Evolutionary conservation across 805 yeast species (phyloP).

Genomic region (Cyberlindnera mycetangii): DNA sequence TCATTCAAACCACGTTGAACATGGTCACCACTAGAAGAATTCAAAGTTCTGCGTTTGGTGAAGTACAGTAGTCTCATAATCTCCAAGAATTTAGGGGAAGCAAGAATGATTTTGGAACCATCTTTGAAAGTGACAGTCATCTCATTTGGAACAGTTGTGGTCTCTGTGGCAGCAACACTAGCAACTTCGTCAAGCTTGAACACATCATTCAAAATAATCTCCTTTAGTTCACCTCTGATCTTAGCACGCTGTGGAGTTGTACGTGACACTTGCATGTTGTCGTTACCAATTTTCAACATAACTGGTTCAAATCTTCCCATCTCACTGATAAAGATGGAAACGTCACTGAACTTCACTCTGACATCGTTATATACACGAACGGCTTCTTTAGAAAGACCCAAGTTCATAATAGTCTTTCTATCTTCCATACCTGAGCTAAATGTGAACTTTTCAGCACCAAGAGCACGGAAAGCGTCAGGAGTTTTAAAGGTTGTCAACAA

Average conservation of each 20-base stretch:
- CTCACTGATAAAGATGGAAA: conserved; percentile 46
- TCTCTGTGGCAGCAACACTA: conserved; percentile 38
- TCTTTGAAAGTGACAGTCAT: conserved; percentile 41
- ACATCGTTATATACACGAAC: conserved; percentile 44
- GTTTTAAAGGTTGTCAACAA: conserved; percentile 27
- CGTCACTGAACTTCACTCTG: conserved; percentile 50
- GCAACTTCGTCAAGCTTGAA: conserved; percentile 39
- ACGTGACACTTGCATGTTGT: conserved; percentile 55
- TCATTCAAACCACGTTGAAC: conserved; percentile 21
- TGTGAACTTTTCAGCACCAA: conserved; percentile 23
- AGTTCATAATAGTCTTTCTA: conserved; percentile 37
- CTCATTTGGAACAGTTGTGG: conserved; percentile 48
- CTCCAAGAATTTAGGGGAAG: conserved; percentile 53
- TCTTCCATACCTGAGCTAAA: conserved; percentile 49
- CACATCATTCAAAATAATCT: conserved; percentile 41
- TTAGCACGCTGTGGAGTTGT: conserved; percentile 42
- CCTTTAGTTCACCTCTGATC: conserved; percentile 33
- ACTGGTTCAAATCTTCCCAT: conserved; percentile 56
- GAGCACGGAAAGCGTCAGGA: conserved; percentile 16
- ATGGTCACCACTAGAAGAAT: conserved; percentile 18
- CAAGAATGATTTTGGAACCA: conserved; percentile 37
- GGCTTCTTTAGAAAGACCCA: conserved; percentile 43
- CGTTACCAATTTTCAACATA: conserved; percentile 65
- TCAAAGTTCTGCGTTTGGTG: conserved; percentile 53
- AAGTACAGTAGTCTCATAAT: conserved; percentile 70